These are phyloP conservation scores for Fusarium secorum DNA, from an alignment of 2,329 filamentous ascomycete species.

Conservation along the genomic window DNA sequence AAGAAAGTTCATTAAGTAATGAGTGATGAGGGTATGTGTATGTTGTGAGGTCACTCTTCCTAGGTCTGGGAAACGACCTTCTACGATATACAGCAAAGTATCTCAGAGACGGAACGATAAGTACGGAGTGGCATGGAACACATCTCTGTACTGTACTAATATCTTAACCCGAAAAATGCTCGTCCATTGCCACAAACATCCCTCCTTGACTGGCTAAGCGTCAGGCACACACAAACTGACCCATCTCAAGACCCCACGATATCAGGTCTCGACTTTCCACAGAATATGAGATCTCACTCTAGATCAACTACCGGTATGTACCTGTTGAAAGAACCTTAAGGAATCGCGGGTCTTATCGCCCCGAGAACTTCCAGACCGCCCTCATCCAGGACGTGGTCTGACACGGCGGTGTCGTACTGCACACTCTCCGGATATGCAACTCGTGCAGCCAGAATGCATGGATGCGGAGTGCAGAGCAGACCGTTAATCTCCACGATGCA, in stretches of 20 bases:
- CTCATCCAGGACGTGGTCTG: conserved; percentile 7
- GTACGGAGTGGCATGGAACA: background rate
- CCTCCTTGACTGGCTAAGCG: conserved; percentile 10
- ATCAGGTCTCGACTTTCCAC: background rate
- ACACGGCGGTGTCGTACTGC: conserved; percentile 10
- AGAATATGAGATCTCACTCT: background rate
- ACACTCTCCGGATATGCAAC: conserved; percentile 18
- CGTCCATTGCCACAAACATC: background rate
- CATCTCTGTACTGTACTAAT: background rate
- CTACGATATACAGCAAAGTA: background rate
- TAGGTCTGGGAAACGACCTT: background rate
- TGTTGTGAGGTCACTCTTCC: background rate
- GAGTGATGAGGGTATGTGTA: background rate
- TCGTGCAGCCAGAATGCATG: conserved; percentile 18
- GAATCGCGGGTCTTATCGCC: conserved; percentile 7
- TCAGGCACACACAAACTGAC: background rate
- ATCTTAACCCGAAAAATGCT: background rate
- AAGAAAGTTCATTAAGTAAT: background rate
- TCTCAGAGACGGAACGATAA: background rate
- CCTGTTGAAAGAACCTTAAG: background rate
- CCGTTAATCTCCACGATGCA: conserved; percentile 25
- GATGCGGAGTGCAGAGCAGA: conserved; percentile 17
- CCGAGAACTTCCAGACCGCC: conserved; percentile 34
- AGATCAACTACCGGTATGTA: background rate
- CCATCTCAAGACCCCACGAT: background rate